Conservation (phyloP, 257 asterid genomes). For the Avicennia marina region DNA sequence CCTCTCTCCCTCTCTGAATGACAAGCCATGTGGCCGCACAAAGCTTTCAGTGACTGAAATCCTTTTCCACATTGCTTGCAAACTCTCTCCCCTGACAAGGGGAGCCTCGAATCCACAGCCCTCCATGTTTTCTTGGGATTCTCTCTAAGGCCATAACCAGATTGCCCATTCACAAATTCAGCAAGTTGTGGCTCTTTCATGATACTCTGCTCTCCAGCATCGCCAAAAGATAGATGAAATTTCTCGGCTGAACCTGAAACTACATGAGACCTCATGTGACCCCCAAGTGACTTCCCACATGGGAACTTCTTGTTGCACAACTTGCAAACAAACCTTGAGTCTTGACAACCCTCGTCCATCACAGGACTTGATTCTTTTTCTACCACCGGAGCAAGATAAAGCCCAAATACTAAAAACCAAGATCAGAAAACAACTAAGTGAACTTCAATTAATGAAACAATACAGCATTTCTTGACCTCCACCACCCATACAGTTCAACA, state of each 20-base stretch:
- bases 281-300: slow-evolving; percentile 85
- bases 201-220: slow-evolving; percentile 12
- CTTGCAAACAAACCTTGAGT: slow-evolving; percentile 53
- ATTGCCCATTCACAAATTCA: slow-evolving; percentile 44
- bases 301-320: slow-evolving; percentile 59
- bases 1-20: slow-evolving; percentile 79
- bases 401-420: slow-evolving; percentile 16
- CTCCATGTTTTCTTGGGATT: slow-evolving; percentile 85
- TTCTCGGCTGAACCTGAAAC: slow-evolving; percentile 54
- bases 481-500: slow-evolving; percentile 10
- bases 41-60: slow-evolving; percentile 82
- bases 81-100: slow-evolving; percentile 45
- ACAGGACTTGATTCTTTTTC: slow-evolving; percentile 1
- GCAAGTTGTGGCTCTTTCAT: too few species aligned
- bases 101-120: slow-evolving; percentile 42
- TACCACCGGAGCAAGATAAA: slow-evolving; percentile 11
- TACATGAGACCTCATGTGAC: slow-evolving; percentile 86
- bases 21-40: slow-evolving; percentile 98
- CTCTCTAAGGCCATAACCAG: slow-evolving; percentile 70
- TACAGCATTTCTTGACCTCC: slow-evolving; percentile 26
- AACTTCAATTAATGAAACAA: slow-evolving; percentile 16
- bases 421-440: slow-evolving; percentile 17
- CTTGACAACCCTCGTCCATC: slow-evolving; percentile 17
- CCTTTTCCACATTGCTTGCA: slow-evolving; percentile 96
- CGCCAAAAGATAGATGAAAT: too few species aligned